Base-by-base conservation (phyloP, 805 yeast genomes). In the Huiozyma naganishii region DNA sequence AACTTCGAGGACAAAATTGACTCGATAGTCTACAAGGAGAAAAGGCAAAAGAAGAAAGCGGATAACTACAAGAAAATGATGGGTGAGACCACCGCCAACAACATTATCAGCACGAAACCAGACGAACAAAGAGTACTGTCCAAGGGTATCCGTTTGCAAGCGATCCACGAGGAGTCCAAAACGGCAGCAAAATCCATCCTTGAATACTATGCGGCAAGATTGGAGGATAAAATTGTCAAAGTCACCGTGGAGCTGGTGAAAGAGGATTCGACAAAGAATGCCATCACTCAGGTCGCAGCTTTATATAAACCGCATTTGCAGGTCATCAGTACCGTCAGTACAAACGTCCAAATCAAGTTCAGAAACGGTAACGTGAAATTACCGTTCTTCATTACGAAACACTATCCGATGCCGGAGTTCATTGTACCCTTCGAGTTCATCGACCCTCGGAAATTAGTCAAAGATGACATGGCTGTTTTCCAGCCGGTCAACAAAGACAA, bases 341-440 rank as follows among this genome's bases (percentile, higher is more conserved):
- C 63, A 7, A 63, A 63, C 39, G 43, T 61, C 36, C 62, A 57
- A 41, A 61, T 63, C n/a, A 63, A 61, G 43, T 63, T 62, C 41
- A 58, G 52, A 44, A 63, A 63, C 44, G 60, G 64, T 2, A 53
- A 57, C 28, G 60, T 63, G 1, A 63, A 63, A 42, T 46, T 63
- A 27, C 63, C 67, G 4, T 55, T 52, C 39, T 61, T 59, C 36
- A 40, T 59, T 13, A 54, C 57, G 58, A 53, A 55, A 40, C 58
- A 61, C 47, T 54, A 53, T 41, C 45, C 55, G 8, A 55, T 53
- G 38, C 62, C 66, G 1, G 52, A 56, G 0, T 45, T 53, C 29
- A 53, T 59, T 23, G 53, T 61, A 3, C 66, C 66, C 6, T 58
- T 51, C 48, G 66, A 61, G 41, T 61, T 61, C 40, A 56, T 61